Conservation (phyloP, 2,329 filamentous ascomycete genomes). For the Ascochyta rabiei region DNA sequence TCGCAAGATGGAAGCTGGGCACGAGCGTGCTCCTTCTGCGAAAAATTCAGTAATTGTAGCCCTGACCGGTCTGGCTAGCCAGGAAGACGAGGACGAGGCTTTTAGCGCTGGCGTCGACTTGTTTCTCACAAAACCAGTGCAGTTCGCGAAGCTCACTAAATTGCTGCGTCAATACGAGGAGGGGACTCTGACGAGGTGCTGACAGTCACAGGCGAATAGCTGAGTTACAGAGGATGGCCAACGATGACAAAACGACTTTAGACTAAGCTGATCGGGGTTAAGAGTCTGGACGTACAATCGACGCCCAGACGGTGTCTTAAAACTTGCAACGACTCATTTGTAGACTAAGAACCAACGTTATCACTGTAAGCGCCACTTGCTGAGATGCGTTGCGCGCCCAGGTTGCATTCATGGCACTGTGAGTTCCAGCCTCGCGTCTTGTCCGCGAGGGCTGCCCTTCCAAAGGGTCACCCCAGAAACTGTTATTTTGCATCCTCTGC, state of each 20-base stretch:
- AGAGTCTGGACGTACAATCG: not conserved
- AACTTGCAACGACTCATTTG: not conserved
- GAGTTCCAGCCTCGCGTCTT: not conserved
- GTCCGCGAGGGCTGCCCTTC: not conserved
- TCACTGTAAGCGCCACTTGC: not conserved
- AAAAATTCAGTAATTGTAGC: slow-evolving; percentile 16
- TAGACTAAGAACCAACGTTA: not conserved
- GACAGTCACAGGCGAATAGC: not conserved
- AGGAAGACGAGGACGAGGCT: slow-evolving; percentile 19
- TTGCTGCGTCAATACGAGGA: slow-evolving; percentile 8
- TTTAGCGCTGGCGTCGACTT: slow-evolving; percentile 24
- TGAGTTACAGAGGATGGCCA: not conserved
- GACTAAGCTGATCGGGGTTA: not conserved
- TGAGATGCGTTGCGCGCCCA: not conserved
- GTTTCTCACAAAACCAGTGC: slow-evolving; percentile 32
- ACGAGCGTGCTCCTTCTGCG: not conserved
- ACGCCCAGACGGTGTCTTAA: not conserved
- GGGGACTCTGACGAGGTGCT: not conserved
- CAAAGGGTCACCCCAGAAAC: not conserved
- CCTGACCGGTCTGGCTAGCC: slow-evolving; percentile 28
- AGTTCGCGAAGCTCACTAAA: slow-evolving; percentile 21
- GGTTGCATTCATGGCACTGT: not conserved
- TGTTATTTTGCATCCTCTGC: not conserved
- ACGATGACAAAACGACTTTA: not conserved
- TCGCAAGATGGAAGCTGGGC: slow-evolving; percentile 22